Evolutionary conservation across 1,284 basidiomycete genomes (phyloP), one percentile per base, ranked within the genome.

Genomic region (Neonothopanus nambi): DNA sequence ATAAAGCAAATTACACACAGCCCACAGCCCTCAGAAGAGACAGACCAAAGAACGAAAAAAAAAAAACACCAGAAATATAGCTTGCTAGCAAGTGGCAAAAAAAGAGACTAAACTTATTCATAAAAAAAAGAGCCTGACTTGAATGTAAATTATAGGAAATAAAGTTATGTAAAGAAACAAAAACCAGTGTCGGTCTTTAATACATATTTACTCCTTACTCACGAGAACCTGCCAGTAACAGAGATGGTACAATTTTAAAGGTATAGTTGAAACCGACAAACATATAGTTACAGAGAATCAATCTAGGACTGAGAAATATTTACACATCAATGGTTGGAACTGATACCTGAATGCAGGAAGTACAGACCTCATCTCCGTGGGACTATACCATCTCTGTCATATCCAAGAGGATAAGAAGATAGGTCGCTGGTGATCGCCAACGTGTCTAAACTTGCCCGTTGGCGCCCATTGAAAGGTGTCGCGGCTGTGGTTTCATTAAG

Each of bases 371-470:
- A 28, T 28, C 11, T 28, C 11, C 26, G 26, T 28, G 26, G 26
- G 52, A 64, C 67, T 45, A 73, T 67, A 55, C 74, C 78, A 49
- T 79, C 78, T 44, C 76, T 73, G 60, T 85, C 85, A 62, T 88
- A 88, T 39, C 80, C 82, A 51, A 92, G 76, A 24, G 90, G 89
- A 65, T 89, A 91, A 18, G 87, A 87, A 38, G 87, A 84, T 51
- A 92, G 68, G 67, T 91, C 90, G 61, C 78, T 85, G 57, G 90
- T 91, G 52, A 92, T 75, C 8, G 86, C 89, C 33, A 92, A 74
- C 1, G 89, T 92, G 63, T 92, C 89, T 60, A 92, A 70, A 66
- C 89, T 92, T 20, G 89, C 89, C 50, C 90, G 80, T 66, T 86
- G 80, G 46, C 81, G 78, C 33, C 68, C 72, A 52, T 69, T 66